Percentiles rank a stretch among this genome's conserved stretches.
Conservation (phyloP, 2,329 filamentous ascomycete genomes). For the Xylaria polymorpha region DNA sequence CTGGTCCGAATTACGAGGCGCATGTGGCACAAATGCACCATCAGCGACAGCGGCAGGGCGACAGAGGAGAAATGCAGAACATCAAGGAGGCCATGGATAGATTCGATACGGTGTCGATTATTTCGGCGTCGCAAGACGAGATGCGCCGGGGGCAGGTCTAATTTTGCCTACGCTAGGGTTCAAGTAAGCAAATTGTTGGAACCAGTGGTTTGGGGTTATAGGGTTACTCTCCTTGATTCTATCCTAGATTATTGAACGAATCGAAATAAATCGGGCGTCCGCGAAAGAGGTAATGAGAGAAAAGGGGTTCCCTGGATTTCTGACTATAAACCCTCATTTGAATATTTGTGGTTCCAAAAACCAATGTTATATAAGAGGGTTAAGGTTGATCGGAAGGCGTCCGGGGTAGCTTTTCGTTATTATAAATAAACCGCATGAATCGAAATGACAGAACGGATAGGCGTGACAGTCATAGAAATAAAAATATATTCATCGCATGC, state of each 20-base stretch:
- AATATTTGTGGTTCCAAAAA: neutral
- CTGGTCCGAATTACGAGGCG: conserved; percentile 32
- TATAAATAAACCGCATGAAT: neutral
- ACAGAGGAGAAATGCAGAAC: conserved; percentile 20
- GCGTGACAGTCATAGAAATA: neutral
- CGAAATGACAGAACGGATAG: neutral
- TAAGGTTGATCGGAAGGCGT: neutral
- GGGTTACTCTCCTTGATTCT: neutral
- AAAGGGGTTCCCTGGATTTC: neutral
- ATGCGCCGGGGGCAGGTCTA: conserved; percentile 36
- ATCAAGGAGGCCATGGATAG: conserved; percentile 32
- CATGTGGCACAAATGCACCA: conserved; percentile 20
- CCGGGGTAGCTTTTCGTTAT: neutral
- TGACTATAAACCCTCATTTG: conserved; percentile 1
- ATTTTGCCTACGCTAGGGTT: neutral
- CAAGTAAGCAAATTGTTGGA: neutral
- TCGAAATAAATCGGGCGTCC: neutral
- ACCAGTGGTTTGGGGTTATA: conserved; percentile 10
- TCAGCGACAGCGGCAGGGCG: neutral
- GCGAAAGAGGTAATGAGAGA: neutral
- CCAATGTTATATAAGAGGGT: neutral
- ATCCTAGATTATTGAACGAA: neutral
- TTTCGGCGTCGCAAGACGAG: conserved; percentile 37
- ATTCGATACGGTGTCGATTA: conserved; percentile 30
- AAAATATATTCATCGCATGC: neutral